Conservation (phyloP, 1,284 basidiomycete species). For the Tilletia horrida region DNA sequence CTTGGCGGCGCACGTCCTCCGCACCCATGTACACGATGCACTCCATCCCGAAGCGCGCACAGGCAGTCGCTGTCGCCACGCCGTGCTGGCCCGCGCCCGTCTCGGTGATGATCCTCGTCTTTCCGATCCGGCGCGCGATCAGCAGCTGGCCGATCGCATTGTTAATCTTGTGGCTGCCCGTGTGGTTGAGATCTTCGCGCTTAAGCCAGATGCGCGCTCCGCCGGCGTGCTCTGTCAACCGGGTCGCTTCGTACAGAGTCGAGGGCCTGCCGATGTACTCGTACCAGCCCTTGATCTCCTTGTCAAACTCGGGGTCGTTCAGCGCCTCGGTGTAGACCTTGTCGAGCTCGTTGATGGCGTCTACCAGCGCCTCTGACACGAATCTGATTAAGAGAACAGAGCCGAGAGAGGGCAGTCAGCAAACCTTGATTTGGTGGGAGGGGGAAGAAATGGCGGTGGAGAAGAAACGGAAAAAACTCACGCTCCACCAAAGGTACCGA, state of each 20-base stretch:
- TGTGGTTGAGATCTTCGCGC: slow-evolving; percentile 76
- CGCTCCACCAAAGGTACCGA: slow-evolving; percentile 93
- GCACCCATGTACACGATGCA: slow-evolving; percentile 98
- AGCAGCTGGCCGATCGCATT: slow-evolving; percentile 64
- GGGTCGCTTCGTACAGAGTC: slow-evolving; percentile 70
- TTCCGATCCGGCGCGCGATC: slow-evolving; percentile 84
- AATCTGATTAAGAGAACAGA: background rate
- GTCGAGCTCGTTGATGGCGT: slow-evolving; percentile 85
- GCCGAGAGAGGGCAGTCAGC: too few species aligned
- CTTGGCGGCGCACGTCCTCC: slow-evolving; percentile 94
- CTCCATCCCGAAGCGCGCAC: slow-evolving; percentile 91
- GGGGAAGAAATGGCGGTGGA: background rate
- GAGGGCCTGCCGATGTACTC: slow-evolving; percentile 81
- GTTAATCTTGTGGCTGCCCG: slow-evolving; percentile 55
- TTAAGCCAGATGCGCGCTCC: slow-evolving; percentile 98
- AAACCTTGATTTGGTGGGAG: background rate
- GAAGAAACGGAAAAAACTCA: slow-evolving; percentile 58
- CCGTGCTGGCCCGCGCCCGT: slow-evolving; percentile 98
- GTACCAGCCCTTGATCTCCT: slow-evolving; percentile 83
- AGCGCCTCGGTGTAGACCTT: slow-evolving; percentile 81
- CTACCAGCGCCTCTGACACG: slow-evolving; percentile 88
- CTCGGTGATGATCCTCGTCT: slow-evolving; percentile 95
- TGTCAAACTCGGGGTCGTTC: slow-evolving; percentile 84
- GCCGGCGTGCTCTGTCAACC: slow-evolving; percentile 71
- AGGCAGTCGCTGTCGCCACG: slow-evolving; percentile 96